Percentiles rank a stretch among this genome's conserved stretches.
Conservation (phyloP, 176 grass and related monocot genomes). For the Hsuehochloa calcarea region DNA sequence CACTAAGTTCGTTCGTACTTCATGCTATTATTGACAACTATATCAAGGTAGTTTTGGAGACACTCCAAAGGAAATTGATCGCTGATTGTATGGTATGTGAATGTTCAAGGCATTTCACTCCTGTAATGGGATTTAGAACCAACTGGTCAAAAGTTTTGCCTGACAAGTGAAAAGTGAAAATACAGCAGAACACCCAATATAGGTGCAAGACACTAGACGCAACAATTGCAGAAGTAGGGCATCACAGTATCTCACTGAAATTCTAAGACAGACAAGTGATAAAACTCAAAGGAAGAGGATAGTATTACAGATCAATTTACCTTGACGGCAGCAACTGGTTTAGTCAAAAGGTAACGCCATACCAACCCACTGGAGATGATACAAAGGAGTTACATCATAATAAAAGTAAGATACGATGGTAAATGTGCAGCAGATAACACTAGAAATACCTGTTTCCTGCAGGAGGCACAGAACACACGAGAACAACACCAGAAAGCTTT, state of each 20-base stretch:
- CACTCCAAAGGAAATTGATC: too few relatives aligned
- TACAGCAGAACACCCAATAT: too few relatives aligned
- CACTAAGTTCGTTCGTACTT: not conserved
- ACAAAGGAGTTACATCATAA: conserved; percentile 22
- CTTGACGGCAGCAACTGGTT: conserved; percentile 85
- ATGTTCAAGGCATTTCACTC: too few relatives aligned
- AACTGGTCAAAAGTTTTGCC: too few relatives aligned
- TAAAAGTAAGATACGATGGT: conserved; percentile 1
- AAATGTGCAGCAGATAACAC: not conserved
- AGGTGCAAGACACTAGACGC: too few relatives aligned
- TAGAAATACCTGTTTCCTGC: conserved; percentile 76
- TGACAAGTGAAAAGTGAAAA: too few relatives aligned
- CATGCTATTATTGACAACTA: not conserved
- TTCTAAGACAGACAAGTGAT: conserved; percentile 1
- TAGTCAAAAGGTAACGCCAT: conserved; percentile 85
- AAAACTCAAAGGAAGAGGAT: conserved; percentile 3
- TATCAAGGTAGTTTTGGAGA: too few relatives aligned
- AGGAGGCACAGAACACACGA: conserved; percentile 91
- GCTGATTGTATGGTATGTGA: too few relatives aligned
- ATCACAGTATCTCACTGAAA: conserved; percentile 5
- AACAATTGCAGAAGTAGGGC: not conserved
- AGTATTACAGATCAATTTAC: conserved; percentile 38
- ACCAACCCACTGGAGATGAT: conserved; percentile 66
- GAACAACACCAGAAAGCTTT: conserved; percentile 63
- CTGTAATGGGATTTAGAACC: too few relatives aligned